Base-by-base conservation (phyloP, 1,139 yeast genomes). In the Suhomyces terraborum region DNA sequence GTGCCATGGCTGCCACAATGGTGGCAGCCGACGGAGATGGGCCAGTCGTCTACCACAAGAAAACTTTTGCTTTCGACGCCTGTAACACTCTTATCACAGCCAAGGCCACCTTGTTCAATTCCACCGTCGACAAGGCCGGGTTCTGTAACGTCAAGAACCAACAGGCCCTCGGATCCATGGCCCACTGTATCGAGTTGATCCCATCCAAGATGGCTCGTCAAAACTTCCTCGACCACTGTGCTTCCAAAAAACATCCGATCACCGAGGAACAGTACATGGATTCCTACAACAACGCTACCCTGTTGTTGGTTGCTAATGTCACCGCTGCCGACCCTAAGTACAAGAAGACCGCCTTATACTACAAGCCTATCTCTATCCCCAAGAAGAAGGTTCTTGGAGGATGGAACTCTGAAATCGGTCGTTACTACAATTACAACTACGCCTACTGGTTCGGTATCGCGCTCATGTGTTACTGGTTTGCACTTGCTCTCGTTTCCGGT, bases 391-490 rank as follows among this genome's bases (percentile, higher is more conserved):
- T 70, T 35, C 42, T 43, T 1, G 64, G 62, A 28, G 74, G 69
- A 20, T 69, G 63, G 50, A 50, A 52, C 26, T 67, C 79, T 9
- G 58, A 73, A 46, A 64, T 61, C 36, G 65, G 66, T 18, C 61
- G 72, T 49, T 77, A 63, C 50, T 53, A 65, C 31, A 68, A 50
- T 62, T 74, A 70, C 45, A 68, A 64, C 52, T 67, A 61, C 29
- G 79, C 81, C 43, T 64, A 69, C 33, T 67, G 65, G 59, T 79
- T 72, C 52, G 80, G 77, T n/a, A 66, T 66, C 41, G 73, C 66
- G 3, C 75, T 80, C 56, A 66, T 73, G 27, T 61, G 66, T 20
- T 79, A 67, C 53, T 80, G 75, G 65, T 74, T 75, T 29, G 52
- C 61, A 8, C 70, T 67, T 23, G 64, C 65, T 23, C 59, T 69